Conservation (phyloP, 352 stramenopile species). For the Phytophthora fragariae region DNA sequence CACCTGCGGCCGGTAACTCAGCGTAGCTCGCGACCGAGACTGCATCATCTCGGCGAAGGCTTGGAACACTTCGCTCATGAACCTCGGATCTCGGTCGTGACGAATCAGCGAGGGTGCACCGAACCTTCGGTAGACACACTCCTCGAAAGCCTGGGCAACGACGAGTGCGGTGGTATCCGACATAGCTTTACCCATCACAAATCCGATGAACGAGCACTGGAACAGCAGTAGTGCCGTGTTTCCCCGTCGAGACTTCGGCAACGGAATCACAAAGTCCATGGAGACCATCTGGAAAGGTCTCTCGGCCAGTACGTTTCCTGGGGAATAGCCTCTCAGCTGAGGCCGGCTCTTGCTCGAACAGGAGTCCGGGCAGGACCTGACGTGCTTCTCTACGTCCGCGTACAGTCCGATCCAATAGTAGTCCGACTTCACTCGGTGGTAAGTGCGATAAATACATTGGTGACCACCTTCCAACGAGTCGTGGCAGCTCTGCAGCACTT, state of each 20-base stretch:
- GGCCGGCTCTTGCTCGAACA: too few relatives aligned
- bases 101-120: too few relatives aligned
- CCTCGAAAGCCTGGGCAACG: neutral
- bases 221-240: constrained; percentile 17
- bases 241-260: neutral
- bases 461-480: neutral
- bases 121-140: too few relatives aligned
- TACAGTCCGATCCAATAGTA: constrained; percentile 6
- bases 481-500: neutral
- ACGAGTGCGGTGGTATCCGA: neutral
- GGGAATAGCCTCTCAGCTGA: neutral
- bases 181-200: constrained; percentile 22
- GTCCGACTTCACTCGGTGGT: neutral
- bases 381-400: neutral
- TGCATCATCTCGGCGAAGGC: too few relatives aligned
- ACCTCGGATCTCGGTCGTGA: too few relatives aligned
- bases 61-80: too few relatives aligned
- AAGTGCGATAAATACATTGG: neutral
- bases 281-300: constrained; percentile 13
- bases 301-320: neutral
- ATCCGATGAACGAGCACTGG: constrained; percentile 9
- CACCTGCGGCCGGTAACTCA: too few relatives aligned
- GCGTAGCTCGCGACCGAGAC: too few relatives aligned
- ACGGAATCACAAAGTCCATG: constrained; percentile 17
- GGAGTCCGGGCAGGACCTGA: too few relatives aligned